Percentiles rank a stretch among this genome's conserved stretches.
These are phyloP conservation scores for Albizia julibrissin DNA, from an alignment of 306 rosid genomes.

Conservation along the genomic window DNA sequence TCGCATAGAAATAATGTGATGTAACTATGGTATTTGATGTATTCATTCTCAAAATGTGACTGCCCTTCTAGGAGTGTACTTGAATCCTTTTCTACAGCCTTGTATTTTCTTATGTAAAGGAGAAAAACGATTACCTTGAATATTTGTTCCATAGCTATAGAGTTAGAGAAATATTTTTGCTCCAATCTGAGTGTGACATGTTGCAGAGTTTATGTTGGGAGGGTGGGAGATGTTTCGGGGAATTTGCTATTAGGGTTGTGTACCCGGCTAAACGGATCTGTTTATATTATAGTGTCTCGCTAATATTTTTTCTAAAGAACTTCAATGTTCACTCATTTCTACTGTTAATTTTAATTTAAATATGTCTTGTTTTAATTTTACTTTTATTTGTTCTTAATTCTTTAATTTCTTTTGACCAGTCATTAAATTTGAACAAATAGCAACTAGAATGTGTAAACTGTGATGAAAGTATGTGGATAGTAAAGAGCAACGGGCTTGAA, in stretches of 20 bases:
- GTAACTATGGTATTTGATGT: background rate
- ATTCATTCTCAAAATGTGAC: background rate
- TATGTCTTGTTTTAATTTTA: no score
- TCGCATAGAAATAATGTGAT: background rate
- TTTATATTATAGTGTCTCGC: no score
- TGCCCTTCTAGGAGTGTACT: background rate
- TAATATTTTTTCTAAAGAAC: no score
- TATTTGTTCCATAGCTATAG: background rate
- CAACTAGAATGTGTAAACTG: background rate
- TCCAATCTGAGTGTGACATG: background rate
- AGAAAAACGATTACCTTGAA: background rate
- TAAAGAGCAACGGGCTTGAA: no score
- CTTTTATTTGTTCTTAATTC: no score
- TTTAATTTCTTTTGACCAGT: no score
- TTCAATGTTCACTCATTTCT: no score
- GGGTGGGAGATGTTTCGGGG: background rate
- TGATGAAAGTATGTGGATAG: no score
- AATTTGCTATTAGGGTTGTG: background rate
- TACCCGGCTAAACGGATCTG: background rate
- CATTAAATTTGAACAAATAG: no score
- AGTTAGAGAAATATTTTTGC: background rate
- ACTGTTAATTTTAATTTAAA: no score
- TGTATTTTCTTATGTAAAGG: background rate
- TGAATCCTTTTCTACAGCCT: background rate
- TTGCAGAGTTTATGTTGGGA: background rate